Base-by-base conservation (phyloP, 2,329 filamentous ascomycete genomes). In the Ceratocystis destructans region DNA sequence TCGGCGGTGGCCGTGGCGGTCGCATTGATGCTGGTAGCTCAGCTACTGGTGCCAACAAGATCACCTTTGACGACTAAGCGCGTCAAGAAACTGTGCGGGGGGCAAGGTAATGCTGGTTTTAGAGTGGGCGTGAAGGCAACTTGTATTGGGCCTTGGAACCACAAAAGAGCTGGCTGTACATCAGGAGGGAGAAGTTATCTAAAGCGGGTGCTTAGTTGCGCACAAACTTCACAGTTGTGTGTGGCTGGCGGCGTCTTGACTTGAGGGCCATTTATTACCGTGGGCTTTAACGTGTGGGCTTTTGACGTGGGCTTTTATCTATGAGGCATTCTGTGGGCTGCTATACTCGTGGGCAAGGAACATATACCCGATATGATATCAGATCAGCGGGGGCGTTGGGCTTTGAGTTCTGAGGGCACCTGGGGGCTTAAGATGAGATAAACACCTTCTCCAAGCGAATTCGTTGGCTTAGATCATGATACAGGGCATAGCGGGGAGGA, bases 21-120 rank as follows among this genome's bases (percentile, higher is more conserved):
- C 68, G 68, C 61, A 69, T 69, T 28, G 68, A 69, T 25, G 31
- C 48, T 22, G 74, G 55, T 8, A 17, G 3, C 55, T 59, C 76
- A 57, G 73, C 75, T 68, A 79, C 82, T 77, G 90, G 90, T 77
- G 68, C 67, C 50, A 87, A 85, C 80, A 94, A 92, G 85, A 85
- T 84, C 74, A 88, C 85, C 70, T 90, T 90, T 75, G 76, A 78
- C 70, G 77, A 77, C 50, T 70, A 70, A 66, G 33, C 59, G 50
- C 44, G 64, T 33, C 64, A 64, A 64, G 33, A 25, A n/a, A 8
- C 17, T 20, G n/a, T 8, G 22, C 37, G 12, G 37, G 37, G 3
- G 10, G 12, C 37, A 41, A 41, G 37, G 37, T 15, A 12, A 41
- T 41, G 37, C 37, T 41, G 10, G 12, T 41, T 12, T 41, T 41